Base-by-base conservation (phyloP, 306 rosid species). In the Acacia melanoxylon region DNA sequence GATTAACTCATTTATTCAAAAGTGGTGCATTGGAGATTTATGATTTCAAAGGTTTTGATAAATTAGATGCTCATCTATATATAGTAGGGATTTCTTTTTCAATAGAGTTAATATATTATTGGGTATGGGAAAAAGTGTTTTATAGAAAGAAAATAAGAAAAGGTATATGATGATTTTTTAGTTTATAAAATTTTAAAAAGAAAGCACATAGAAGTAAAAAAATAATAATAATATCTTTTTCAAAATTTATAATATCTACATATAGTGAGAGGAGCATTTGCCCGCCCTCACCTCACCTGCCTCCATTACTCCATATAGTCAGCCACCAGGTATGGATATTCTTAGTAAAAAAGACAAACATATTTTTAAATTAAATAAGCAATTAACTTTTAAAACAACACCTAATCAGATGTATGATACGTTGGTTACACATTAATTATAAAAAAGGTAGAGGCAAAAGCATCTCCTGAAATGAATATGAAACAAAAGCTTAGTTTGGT, bases 391-490 rank as follows among this genome's bases (percentile, higher is more conserved):
- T 1, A 65, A 65, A 65, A 68, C 11, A 37, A 9, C 29, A 67
- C 49, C 15, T 20, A 31, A 15, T 15, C 73, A 1, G 29, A 19
- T 19, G 4, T 27, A 68, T 37, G 72, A 15, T 3, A 48, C 8
- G 44, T 48, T 48, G 22, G 22, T 29, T 48, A 29, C 22, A 17
- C 76, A 16, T 27, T 72, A 13, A 52, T 19, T 56, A 56, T 3
- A 46, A 20, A 72, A 72, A 72, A 72, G n/a, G 63, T 19, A 20
- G 4, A 67, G 17, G 27, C 33, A 65, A 49, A 65, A 67, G 61
- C 70, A 20, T 5, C 24, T 12, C 44, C 42, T 6, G 72, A 75
- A 56, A 75, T 65, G 33, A 71, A 75, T 54, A 75, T 54, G 77
- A 29, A 40, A 70, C 73, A 35, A 66, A 68, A 58, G 67, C 67